Evolutionary conservation across 345 rosid species (phyloP).

Genomic region (Streptanthus diversifolius): DNA sequence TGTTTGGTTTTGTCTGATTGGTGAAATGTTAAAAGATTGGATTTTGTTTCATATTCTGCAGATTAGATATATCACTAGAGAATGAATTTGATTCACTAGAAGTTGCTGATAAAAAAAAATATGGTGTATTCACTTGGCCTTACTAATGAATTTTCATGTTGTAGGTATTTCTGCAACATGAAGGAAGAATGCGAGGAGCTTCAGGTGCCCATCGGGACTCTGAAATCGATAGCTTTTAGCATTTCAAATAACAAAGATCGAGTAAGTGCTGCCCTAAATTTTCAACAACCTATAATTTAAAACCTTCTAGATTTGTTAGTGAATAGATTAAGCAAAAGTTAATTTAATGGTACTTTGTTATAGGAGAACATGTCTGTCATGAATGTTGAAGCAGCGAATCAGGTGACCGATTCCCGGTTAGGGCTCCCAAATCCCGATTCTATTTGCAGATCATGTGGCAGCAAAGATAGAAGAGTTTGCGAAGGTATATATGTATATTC

Average conservation of each 20-base stretch:
- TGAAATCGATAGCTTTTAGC: slow-evolving; percentile 23
- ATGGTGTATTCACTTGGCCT: background rate
- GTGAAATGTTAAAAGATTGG: background rate
- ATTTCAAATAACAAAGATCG: slow-evolving; percentile 24
- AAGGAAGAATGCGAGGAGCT: slow-evolving; percentile 1
- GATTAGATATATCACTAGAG: background rate
- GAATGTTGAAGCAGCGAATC: slow-evolving; percentile 42
- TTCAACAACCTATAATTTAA: background rate
- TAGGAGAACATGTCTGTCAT: slow-evolving; percentile 58
- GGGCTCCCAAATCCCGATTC: slow-evolving; percentile 73
- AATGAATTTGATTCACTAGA: no score
- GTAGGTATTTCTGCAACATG: slow-evolving; percentile 9
- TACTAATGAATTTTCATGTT: background rate
- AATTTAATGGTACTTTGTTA: slow-evolving; percentile 3
- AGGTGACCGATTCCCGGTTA: slow-evolving; percentile 65
- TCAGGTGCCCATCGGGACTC: slow-evolving; percentile 2
- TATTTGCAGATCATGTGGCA: slow-evolving; percentile 66
- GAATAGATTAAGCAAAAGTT: background rate
- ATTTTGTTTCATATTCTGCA: background rate
- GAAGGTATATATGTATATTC: slow-evolving; percentile 55
- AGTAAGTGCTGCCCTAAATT: slow-evolving; percentile 10
- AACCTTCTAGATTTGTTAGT: background rate
- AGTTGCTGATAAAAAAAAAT: background rate
- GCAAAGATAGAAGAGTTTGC: slow-evolving; percentile 52
- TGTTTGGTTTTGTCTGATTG: background rate